Conservation (phyloP, 768 basidiomycete species). For the Lactifluus hygrophoroides region DNA sequence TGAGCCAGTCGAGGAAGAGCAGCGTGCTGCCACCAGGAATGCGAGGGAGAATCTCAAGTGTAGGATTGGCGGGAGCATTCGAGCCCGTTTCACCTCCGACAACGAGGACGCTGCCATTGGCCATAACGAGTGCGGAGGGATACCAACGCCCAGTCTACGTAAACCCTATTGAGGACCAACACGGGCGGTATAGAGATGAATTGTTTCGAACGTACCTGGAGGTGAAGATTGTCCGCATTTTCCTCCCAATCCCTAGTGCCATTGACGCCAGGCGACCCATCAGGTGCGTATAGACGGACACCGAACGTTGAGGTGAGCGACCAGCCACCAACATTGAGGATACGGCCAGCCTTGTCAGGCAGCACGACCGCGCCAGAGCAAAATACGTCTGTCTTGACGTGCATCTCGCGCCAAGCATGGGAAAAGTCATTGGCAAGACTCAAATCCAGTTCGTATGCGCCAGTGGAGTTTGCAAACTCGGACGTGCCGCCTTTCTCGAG, state of each 20-base stretch:
- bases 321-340: slow-evolving; percentile 64
- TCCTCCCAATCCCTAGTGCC: slow-evolving; percentile 78
- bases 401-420: slow-evolving; percentile 66
- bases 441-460: slow-evolving; percentile 71
- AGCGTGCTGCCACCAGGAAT: slow-evolving; percentile 55
- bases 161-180: not conserved
- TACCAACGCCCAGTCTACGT: slow-evolving; percentile 60
- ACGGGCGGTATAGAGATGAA: not conserved
- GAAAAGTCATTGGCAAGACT: slow-evolving; percentile 38
- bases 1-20: slow-evolving; percentile 53
- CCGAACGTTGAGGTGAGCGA: slow-evolving; percentile 65
- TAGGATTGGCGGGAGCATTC: slow-evolving; percentile 58
- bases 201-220: slow-evolving; percentile 43
- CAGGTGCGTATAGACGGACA: slow-evolving; percentile 62
- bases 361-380: slow-evolving; percentile 67
- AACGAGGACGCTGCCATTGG: slow-evolving; percentile 68
- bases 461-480: slow-evolving; percentile 56
- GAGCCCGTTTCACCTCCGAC: slow-evolving; percentile 70
- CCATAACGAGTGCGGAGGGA: slow-evolving; percentile 54
- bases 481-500: slow-evolving; percentile 67
- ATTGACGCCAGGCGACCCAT: slow-evolving; percentile 58
- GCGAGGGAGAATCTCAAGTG: slow-evolving; percentile 61
- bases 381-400: slow-evolving; percentile 70
- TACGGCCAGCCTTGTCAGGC: slow-evolving; percentile 62
- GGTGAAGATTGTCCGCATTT: slow-evolving; percentile 42